Base-by-base conservation (phyloP, 306 rosid species). In the Cicer cuneatum region DNA sequence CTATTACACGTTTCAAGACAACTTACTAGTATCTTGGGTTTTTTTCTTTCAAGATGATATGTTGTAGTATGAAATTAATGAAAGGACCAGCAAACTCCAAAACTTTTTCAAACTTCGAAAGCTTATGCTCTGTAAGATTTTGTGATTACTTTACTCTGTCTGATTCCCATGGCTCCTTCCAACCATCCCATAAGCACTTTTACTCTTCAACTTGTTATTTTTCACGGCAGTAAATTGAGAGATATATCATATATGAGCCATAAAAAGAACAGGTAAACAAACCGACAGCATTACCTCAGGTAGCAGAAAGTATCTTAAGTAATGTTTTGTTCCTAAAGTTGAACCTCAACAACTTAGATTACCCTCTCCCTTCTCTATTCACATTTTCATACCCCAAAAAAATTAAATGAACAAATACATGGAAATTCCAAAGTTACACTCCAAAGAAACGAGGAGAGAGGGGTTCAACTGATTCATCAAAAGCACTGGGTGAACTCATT, bases 401-500 rank as follows among this genome's bases (percentile, higher is more conserved):
- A 71, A 16, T 9, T 5, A 59, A 71, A 71, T 52, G 53, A 65
- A 79, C 10, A 64, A 38, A 48, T 42, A 65, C 59, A 67, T 15
- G 59, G 7, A 59, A 47, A 58, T 56, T 62, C 18, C 43, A 80
- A 14, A 61, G 14, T 2, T 72, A 66, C 33, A 40, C 73, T 45
- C 72, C 57, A 21, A 24, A 42, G 37, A 59, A 33, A 73, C 63
- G 45, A 42, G 18, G 51, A 38, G 37, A 57, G 24, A 62, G 14
- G 46, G 24, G 53, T 47, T 33, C 60, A 54, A 9, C n/a, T 54
- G 37, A 51, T 59, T 78, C 72, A 78, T 62, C 80, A 38, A 15
- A 46, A 71, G 79, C 78, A 83, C 43, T 33, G 40, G 29, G 73
- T 54, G 61, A 80, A 64, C 69, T 59, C 59, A 39, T 21, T 58